Evolutionary conservation across 2,329 filamentous ascomycete species (phyloP).

Genomic region (Exophiala spinifera): DNA sequence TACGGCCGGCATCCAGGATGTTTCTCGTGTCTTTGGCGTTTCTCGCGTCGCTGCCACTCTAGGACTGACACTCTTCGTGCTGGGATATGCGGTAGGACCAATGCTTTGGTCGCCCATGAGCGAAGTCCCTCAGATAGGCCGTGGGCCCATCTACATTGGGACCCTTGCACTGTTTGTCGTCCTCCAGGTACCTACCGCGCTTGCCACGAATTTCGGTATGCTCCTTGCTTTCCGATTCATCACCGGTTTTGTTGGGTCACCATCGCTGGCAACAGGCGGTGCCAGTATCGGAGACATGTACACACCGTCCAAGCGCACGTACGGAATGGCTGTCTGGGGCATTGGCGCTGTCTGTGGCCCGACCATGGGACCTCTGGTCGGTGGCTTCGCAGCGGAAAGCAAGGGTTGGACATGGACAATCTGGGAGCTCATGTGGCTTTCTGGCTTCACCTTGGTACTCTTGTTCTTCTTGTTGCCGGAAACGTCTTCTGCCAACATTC

Average conservation of each 20-base stretch:
- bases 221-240: conserved; percentile 53
- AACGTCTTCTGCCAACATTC: conserved; percentile 40
- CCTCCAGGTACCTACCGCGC: conserved; percentile 47
- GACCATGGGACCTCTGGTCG: conserved; percentile 42
- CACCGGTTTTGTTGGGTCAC: conserved; percentile 50
- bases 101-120: conserved; percentile 46
- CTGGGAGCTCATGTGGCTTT: conserved; percentile 43
- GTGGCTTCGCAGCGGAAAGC: conserved; percentile 40
- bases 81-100: conserved; percentile 46
- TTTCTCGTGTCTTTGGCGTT: conserved; percentile 46
- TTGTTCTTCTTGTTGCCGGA: conserved; percentile 34
- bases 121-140: conserved; percentile 50
- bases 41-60: conserved; percentile 46
- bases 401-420: conserved; percentile 43
- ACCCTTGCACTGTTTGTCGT: conserved; percentile 51
- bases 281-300: conserved; percentile 47
- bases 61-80: conserved; percentile 51
- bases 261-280: conserved; percentile 45
- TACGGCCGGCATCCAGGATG: conserved; percentile 41
- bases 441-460: conserved; percentile 37
- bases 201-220: conserved; percentile 52
- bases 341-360: conserved; percentile 44
- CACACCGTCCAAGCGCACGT: conserved; percentile 37
- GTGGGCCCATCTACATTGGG: conserved; percentile 49
- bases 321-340: conserved; percentile 42